phyloP scores from a whole-genome alignment of 176 grass and related monocot genomes.

The Bolboschoenus planiculmis region DNA sequence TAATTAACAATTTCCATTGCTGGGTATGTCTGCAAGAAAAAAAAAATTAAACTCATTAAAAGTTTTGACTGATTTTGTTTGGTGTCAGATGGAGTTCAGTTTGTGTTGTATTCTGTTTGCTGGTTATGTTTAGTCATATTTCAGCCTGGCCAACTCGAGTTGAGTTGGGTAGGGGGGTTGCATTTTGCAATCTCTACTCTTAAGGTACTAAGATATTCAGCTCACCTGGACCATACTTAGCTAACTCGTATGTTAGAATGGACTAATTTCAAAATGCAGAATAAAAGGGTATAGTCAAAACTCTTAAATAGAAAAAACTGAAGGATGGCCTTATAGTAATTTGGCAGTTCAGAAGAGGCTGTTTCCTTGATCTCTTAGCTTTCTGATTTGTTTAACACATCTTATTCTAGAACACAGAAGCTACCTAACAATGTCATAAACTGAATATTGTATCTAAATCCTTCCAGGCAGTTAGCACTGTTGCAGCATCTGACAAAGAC shows the following conservation, averaged over 20 bases:
- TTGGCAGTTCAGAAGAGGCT: neutral
- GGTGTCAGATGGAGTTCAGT: neutral
- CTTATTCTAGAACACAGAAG: neutral
- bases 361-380: neutral
- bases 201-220: neutral
- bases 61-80: conserved; percentile 1
- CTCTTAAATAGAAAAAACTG: neutral
- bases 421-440: neutral
- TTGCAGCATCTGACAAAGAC: conserved; percentile 58
- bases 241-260: neutral
- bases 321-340: neutral
- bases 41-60: neutral
- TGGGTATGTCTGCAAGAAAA: neutral
- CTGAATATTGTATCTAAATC: conserved; percentile 8
- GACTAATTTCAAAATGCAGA: neutral
- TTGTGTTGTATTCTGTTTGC: neutral
- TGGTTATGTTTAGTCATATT: neutral
- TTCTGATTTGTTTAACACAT: neutral
- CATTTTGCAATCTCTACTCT: neutral
- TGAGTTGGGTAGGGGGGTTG: neutral
- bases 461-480: conserved; percentile 73
- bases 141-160: neutral
- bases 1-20: neutral
- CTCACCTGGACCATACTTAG: neutral
- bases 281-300: neutral